Conservation (phyloP, 768 basidiomycete species). For the Hemileccinum impolitum region DNA sequence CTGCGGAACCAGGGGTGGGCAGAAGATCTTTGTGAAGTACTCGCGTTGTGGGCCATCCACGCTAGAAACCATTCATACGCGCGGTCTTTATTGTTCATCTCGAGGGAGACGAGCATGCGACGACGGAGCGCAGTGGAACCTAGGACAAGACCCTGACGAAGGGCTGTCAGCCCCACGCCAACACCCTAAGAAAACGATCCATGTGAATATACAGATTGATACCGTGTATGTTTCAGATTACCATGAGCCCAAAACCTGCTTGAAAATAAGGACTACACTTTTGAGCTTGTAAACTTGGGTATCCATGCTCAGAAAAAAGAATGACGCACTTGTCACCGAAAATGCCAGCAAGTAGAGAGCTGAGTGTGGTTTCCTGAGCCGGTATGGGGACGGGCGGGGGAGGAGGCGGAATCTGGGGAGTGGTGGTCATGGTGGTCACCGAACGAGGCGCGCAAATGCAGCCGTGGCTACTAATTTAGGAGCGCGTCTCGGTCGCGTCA, state of each 20-base stretch:
- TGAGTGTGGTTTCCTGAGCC: conserved; percentile 5
- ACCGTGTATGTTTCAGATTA: conserved; percentile 29
- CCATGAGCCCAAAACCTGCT: conserved; percentile 98
- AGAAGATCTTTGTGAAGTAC: conserved; percentile 25
- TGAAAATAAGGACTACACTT: conserved; percentile 91
- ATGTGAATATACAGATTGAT: background rate
- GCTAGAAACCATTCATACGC: conserved; percentile 95
- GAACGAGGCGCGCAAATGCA: background rate
- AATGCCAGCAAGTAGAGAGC: conserved; percentile 38
- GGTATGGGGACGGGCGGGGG: background rate
- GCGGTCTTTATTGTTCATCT: conserved; percentile 94
- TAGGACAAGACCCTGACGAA: conserved; percentile 67
- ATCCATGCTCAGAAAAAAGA: background rate
- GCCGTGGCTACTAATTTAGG: conserved; percentile 15
- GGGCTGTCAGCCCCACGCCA: conserved; percentile 74
- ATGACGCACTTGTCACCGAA: conserved; percentile 64
- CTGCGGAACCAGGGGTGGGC: conserved; percentile 56
- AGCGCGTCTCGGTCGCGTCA: conserved; percentile 30
- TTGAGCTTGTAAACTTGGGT: conserved; percentile 21
- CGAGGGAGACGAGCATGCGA: conserved; percentile 89
- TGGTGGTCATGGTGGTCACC: conserved; percentile 8
- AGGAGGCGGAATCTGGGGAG: background rate
- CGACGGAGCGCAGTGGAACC: conserved; percentile 77
- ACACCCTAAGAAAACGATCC: conserved; percentile 60
- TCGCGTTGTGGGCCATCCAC: conserved; percentile 85